phyloP scores from a whole-genome alignment of 2,329 filamentous ascomycete genomes.

The Massarina eburnea region DNA sequence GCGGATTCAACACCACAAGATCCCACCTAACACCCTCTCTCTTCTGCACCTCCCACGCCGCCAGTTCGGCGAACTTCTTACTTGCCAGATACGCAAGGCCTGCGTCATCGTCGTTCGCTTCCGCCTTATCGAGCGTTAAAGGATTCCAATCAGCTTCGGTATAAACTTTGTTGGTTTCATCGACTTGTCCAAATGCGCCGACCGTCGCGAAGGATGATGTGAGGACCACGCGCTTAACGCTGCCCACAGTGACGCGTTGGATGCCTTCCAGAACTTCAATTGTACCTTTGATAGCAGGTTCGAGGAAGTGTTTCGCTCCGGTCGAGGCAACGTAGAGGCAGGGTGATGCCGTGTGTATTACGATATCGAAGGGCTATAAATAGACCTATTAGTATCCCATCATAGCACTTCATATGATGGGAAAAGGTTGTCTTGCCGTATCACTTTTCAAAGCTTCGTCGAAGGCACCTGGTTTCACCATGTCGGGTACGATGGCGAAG shows the following conservation, averaged over 20 bases:
- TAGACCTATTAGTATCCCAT: not conserved
- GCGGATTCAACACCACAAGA: conserved; percentile 48
- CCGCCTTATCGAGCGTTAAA: conserved; percentile 50
- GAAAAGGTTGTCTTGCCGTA: not conserved
- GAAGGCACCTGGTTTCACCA: conserved; percentile 69
- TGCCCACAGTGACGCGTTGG: conserved; percentile 59
- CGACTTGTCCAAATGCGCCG: conserved; percentile 54
- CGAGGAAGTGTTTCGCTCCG: conserved; percentile 61
- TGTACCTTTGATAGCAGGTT: conserved; percentile 62
- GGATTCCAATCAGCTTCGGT: conserved; percentile 57
- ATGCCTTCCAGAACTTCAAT: conserved; percentile 61
- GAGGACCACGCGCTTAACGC: conserved; percentile 68
- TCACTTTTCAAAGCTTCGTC: conserved; percentile 54
- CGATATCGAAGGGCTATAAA: conserved; percentile 68
- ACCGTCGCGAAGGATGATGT: conserved; percentile 67
- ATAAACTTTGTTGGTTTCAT: conserved; percentile 48
- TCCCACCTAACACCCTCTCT: conserved; percentile 48
- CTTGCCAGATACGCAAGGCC: conserved; percentile 41
- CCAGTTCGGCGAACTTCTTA: conserved; percentile 60
- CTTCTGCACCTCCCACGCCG: conserved; percentile 51
- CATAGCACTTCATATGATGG: not conserved
- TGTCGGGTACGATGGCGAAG: conserved; percentile 69
- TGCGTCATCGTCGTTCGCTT: conserved; percentile 37
- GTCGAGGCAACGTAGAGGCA: conserved; percentile 70
- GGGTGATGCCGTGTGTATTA: conserved; percentile 52